Conservation (phyloP, 805 yeast genomes). For the Sugiyamaella chiloensis region DNA sequence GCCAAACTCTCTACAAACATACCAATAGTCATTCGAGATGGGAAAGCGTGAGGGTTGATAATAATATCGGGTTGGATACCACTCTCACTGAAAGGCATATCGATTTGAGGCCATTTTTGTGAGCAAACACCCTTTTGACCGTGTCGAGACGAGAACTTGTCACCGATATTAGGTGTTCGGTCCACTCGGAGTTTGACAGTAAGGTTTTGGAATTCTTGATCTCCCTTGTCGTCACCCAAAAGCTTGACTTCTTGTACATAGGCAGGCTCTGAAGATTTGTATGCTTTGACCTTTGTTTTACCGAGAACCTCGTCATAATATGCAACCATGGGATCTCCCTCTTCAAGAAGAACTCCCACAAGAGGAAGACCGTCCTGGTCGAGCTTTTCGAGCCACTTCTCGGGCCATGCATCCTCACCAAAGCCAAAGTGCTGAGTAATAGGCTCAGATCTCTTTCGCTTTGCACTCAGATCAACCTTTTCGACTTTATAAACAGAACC, state of each 20-base stretch:
- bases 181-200: constrained; percentile 88
- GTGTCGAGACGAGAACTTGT: constrained; percentile 95
- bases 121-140: constrained; percentile 99
- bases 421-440: constrained; percentile 92
- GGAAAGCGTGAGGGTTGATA: constrained; percentile 99
- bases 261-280: constrained; percentile 92
- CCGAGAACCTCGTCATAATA: constrained; percentile 88
- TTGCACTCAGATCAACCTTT: constrained; percentile 74
- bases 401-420: constrained; percentile 91
- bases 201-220: constrained; percentile 75
- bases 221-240: constrained; percentile 75
- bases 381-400: constrained; percentile 79
- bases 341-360: constrained; percentile 82
- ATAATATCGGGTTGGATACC: constrained; percentile 98
- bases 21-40: constrained; percentile 99
- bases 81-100: constrained; percentile 94
- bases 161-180: constrained; percentile 93
- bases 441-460: constrained; percentile 89
- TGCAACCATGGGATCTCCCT: constrained; percentile 95
- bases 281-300: constrained; percentile 85
- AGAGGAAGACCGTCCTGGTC: constrained; percentile 92
- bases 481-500: constrained; percentile 96
- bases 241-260: constrained; percentile 93
- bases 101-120: constrained; percentile 94
- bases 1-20: constrained; percentile 98